phyloP scores from a whole-genome alignment of 176 grass and related monocot species.

The Saccharum spontaneum region DNA sequence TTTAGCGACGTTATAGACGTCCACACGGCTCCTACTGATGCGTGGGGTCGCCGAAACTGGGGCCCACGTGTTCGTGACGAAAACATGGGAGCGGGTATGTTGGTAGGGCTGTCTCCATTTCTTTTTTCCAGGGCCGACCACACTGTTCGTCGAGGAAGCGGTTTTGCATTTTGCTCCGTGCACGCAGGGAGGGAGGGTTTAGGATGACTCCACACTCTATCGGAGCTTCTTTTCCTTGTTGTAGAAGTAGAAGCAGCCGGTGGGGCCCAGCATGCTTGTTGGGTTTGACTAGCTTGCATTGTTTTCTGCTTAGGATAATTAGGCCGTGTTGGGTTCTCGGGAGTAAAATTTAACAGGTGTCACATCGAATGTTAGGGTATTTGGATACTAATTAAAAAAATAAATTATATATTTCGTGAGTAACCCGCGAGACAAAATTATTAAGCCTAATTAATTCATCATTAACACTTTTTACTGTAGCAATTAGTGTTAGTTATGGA shows the following conservation, averaged over 20 bases:
- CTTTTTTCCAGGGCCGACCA: not conserved
- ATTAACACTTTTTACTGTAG: too few relatives aligned
- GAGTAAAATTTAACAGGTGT: too few relatives aligned
- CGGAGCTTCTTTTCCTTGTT: not conserved
- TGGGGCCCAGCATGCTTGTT: constrained; percentile 19
- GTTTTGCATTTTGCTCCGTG: constrained; percentile 5
- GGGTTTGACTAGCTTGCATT: constrained; percentile 19
- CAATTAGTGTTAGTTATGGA: too few relatives aligned
- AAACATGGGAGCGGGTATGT: fast-evolving
- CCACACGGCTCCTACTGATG: fast-evolving
- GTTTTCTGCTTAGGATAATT: too few relatives aligned
- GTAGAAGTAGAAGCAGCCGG: not conserved
- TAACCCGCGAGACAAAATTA: too few relatives aligned
- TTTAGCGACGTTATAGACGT: fast-evolving
- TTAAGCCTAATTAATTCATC: too few relatives aligned
- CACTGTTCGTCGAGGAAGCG: not conserved
- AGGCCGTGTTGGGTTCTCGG: too few relatives aligned
- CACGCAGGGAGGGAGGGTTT: not conserved
- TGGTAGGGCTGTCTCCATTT: not conserved
- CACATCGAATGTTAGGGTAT: too few relatives aligned
- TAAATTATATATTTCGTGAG: too few relatives aligned
- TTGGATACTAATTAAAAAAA: too few relatives aligned
- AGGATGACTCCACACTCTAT: not conserved
- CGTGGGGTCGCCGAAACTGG: fast-evolving
- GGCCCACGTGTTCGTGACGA: fast-evolving